A percentile compares a stretch with the other conserved stretches of the same genome.
Evolutionary conservation across 2,329 filamentous ascomycete species (phyloP).

Genomic region (Fusarium pininemorale): DNA sequence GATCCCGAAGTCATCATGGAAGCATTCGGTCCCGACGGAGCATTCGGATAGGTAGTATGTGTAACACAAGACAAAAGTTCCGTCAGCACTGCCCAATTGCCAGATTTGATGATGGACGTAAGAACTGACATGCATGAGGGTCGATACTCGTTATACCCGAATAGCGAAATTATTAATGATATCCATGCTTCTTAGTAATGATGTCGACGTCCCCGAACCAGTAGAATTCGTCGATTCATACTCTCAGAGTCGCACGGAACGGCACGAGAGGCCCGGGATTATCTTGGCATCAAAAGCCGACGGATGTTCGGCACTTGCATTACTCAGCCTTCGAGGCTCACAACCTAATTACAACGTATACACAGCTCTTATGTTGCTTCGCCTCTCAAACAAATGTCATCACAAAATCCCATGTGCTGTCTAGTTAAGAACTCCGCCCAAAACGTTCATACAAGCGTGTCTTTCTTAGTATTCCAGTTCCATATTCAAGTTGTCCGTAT

Average conservation of each 20-base stretch:
- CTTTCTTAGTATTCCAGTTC: background rate
- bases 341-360: background rate
- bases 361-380: background rate
- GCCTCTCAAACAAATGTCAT: background rate
- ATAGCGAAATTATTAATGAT: background rate
- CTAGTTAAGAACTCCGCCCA: too few relatives aligned
- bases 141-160: background rate
- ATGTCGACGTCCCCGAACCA: background rate
- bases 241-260: background rate
- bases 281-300: background rate
- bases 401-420: background rate
- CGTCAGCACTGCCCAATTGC: background rate
- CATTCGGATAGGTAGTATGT: background rate
- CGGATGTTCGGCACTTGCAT: constrained; percentile 13
- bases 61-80: background rate
- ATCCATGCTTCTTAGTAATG: background rate
- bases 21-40: background rate
- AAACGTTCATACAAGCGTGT: background rate
- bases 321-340: background rate
- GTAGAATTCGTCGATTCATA: background rate
- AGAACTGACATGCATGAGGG: background rate
- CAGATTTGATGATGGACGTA: background rate
- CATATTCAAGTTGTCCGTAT: too few relatives aligned
- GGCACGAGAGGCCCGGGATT: background rate
- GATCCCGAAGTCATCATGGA: background rate